Evolutionary conservation across 106 monocot species (phyloP), one percentile per base, ranked within the genome.

Genomic region (Iris macrosiphon): DNA sequence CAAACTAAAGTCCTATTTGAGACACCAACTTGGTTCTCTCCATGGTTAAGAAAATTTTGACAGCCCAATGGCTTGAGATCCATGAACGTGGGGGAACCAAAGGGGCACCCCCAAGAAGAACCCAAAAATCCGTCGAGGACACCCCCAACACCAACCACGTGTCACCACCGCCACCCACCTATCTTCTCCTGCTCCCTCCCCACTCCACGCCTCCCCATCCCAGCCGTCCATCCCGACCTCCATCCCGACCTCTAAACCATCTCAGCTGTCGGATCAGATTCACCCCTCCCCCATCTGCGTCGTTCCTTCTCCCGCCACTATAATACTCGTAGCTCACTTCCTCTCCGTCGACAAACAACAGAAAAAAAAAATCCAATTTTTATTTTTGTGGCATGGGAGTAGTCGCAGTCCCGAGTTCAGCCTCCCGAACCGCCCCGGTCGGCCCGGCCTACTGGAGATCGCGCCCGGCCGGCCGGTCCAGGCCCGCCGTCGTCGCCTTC

Each of bases 371-470:
- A 31, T n/a, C n/a, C n/a, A n/a, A n/a, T n/a, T n/a, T n/a, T n/a
- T n/a, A n/a, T n/a, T n/a, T n/a, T n/a, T n/a, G n/a, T 58, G 65
- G 47, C 55, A 87, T 87, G 86, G 80, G 67, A 43, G 80, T 65
- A 5, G 64, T 72, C 40, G 54, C 60, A 1, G 67, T 70, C 37
- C 50, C 72, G 31, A 64, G 70, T 51, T 62, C 85, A 32, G 72
- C 69, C 7, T 69, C 84, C 4, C 52, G 54, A 30, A 37, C 51
- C 4, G 14, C 66, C 23, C 60, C 79, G 35, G n/a, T 57, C 76
- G 59, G 24, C 53, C 53, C 62, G n/a, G 49, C 67, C 35, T 19
- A 43, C 50, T 29, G 62, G 23, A 21, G 49, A 28, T n/a, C 66
- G 14, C n/a, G n/a, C n/a, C n/a, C n/a, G n/a, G 50, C 33, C 29